Conservation (phyloP, 2,329 filamentous ascomycete genomes). For the Scedosporium apiospermum region DNA sequence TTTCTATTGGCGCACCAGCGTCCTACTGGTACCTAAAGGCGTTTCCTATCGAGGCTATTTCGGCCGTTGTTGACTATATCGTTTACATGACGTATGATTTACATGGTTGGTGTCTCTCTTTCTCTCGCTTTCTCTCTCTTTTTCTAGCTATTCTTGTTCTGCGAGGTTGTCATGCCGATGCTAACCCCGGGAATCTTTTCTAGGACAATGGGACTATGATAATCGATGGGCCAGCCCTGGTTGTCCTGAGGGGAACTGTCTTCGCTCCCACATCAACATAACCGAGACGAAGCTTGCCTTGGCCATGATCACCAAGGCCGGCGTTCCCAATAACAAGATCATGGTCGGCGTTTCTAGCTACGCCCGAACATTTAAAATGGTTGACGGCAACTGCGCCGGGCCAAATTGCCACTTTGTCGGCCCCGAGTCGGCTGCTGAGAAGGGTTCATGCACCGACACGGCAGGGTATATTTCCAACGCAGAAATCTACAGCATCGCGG, state of each 20-base stretch:
- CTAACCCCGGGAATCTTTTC: slow-evolving; percentile 12
- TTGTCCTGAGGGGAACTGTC: slow-evolving; percentile 22
- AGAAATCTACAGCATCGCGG: too few species aligned
- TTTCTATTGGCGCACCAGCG: too few species aligned
- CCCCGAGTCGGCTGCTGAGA: slow-evolving; percentile 12
- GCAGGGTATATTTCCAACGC: slow-evolving; percentile 17
- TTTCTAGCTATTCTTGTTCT: too few species aligned
- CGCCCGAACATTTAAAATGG: slow-evolving; percentile 23
- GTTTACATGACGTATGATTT: too few species aligned
- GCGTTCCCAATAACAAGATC: slow-evolving; percentile 19
- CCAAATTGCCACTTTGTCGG: slow-evolving; percentile 17
- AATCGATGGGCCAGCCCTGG: slow-evolving; percentile 23
- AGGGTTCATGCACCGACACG: slow-evolving; percentile 19
- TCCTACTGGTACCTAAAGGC: too few species aligned
- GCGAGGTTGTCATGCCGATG: too few species aligned
- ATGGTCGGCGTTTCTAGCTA: slow-evolving; percentile 22
- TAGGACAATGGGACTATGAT: slow-evolving; percentile 20
- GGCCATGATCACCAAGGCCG: slow-evolving; percentile 17
- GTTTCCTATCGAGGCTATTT: too few species aligned
- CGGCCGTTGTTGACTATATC: too few species aligned
- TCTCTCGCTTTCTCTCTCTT: too few species aligned
- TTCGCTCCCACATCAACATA: slow-evolving; percentile 25
- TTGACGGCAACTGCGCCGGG: slow-evolving; percentile 15
- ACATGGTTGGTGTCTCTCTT: too few species aligned
- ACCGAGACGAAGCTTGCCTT: slow-evolving; percentile 24